These are phyloP conservation scores for Penstemon newberryi DNA, from an alignment of 257 asterid species.

Conservation along the genomic window DNA sequence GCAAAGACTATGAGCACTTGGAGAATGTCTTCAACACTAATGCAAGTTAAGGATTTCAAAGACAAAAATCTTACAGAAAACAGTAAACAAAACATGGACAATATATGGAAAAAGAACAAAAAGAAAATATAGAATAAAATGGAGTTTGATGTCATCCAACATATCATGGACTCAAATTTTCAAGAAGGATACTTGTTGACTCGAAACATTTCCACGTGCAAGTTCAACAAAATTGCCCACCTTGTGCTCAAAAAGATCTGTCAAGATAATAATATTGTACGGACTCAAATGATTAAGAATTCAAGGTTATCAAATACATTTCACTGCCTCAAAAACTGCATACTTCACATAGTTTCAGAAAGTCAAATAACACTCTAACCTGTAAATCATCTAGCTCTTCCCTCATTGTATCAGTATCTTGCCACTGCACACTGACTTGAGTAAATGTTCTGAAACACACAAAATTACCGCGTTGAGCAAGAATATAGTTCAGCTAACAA, in stretches of 20 bases:
- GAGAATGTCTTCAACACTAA: conserved; percentile 94
- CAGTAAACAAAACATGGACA: conserved; percentile 22
- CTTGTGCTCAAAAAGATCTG: conserved; percentile 97
- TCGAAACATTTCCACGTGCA: conserved; percentile 99
- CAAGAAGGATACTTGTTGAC: conserved; percentile 93
- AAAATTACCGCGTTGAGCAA: conserved; percentile 28
- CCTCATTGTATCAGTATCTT: conserved; percentile 97
- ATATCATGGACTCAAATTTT: background rate
- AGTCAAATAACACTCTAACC: conserved; percentile 41
- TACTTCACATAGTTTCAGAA: conserved; percentile 15
- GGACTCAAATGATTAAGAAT: conserved; percentile 31
- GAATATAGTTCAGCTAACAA: conserved; percentile 7
- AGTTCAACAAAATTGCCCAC: conserved; percentile 94
- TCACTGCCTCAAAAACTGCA: conserved; percentile 19
- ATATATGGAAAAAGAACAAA: conserved; percentile 14
- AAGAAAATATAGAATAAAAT: conserved; percentile 7
- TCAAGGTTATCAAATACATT: conserved; percentile 16
- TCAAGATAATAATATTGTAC: conserved; percentile 31
- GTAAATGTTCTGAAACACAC: conserved; percentile 81
- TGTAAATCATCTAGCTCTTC: conserved; percentile 98
- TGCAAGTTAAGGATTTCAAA: conserved; percentile 58
- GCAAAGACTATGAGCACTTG: conserved; percentile 98
- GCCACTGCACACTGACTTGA: conserved; percentile 99
- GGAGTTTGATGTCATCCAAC: conserved; percentile 13
- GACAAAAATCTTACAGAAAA: conserved; percentile 19